Base-by-base conservation (phyloP, 1,139 yeast species). In the Sugiyamaella novakii region DNA sequence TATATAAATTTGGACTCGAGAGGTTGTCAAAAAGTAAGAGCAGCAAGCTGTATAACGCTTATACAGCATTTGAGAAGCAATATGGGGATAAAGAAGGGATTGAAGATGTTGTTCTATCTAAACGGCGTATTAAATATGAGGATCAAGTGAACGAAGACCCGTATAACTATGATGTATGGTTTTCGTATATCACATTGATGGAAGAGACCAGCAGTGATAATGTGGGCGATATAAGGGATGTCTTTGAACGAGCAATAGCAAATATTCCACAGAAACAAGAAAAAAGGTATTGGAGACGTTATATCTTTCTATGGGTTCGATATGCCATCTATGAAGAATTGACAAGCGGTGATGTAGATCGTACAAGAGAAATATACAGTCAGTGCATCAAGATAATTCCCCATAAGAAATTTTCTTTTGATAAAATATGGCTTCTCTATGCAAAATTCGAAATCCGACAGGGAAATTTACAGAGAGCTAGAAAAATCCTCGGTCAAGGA, bases 361-460 rank as follows among this genome's bases (percentile, higher is more conserved):
- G 65, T 1, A 76, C 87, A 0, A 68, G 89, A 42, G 61, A 61
- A 1, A 60, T 79, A 1, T 89, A 83, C 77, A 66, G 72, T 39
- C 66, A 70, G 27, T 67, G 83, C 33, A 47, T 83, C 1, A 68
- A 72, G 19, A 50, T 72, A 0, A 72, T 86, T 3, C 88, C 94
- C 0, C 82, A 81, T 54, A 69, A 74, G 44, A 50, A 58, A 2
- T 81, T 87, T 57, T 78, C 87, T 0, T 85, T 87, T 62, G 82
- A 83, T 4, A 85, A 86, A 54, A 61, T 85, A 2, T 91, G 97
- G 97, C 74, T 80, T 3, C 67, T 76, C 53, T 83, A 68, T 65
- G 83, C 89, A 2, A 78, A 87, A 50, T 89, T 85, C 69, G 94
- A 87, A 64, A 67, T 89, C 3, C 74, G 98, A 31, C 80, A 81